Conservation (phyloP, 129 eudicot genomes). For the Escallonia herrerae region DNA sequence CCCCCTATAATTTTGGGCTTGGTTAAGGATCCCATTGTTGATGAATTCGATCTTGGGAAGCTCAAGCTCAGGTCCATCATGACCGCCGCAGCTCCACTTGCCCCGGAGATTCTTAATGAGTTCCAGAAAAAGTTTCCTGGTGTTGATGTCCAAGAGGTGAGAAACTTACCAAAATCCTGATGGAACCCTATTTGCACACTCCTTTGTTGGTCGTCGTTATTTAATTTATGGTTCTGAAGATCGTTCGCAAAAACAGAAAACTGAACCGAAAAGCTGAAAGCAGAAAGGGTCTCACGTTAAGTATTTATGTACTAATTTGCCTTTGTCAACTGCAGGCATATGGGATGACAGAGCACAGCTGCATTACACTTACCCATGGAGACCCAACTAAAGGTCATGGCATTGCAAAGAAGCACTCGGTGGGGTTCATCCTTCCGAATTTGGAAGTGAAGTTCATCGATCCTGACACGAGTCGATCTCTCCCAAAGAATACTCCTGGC, state of each 20-base stretch:
- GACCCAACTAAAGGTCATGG: conserved; percentile 55
- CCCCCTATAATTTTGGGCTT: conserved; percentile 75
- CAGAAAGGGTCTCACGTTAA: neutral
- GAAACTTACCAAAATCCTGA: neutral
- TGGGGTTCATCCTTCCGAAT: conserved; percentile 80
- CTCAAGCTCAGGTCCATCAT: conserved; percentile 66
- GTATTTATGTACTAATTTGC: neutral
- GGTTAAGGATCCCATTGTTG: conserved; percentile 71
- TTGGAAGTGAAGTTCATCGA: conserved; percentile 83
- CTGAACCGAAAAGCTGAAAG: neutral
- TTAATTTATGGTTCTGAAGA: too few species aligned
- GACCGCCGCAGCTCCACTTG: conserved; percentile 96
- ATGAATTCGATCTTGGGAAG: conserved; percentile 65
- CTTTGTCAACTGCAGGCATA: conserved; percentile 45
- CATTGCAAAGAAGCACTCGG: conserved; percentile 72
- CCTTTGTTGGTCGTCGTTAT: too few species aligned
- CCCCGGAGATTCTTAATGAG: conserved; percentile 68
- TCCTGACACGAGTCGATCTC: conserved; percentile 65
- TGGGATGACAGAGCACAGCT: conserved; percentile 98
- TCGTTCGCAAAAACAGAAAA: neutral
- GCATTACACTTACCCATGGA: conserved; percentile 80
- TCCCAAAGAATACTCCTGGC: conserved; percentile 76
- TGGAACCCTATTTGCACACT: too few species aligned
- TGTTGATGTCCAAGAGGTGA: conserved; percentile 82
- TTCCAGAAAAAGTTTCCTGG: conserved; percentile 79